Conservation (phyloP, 2,329 filamentous ascomycete species). For the Beauveria medogensis region DNA sequence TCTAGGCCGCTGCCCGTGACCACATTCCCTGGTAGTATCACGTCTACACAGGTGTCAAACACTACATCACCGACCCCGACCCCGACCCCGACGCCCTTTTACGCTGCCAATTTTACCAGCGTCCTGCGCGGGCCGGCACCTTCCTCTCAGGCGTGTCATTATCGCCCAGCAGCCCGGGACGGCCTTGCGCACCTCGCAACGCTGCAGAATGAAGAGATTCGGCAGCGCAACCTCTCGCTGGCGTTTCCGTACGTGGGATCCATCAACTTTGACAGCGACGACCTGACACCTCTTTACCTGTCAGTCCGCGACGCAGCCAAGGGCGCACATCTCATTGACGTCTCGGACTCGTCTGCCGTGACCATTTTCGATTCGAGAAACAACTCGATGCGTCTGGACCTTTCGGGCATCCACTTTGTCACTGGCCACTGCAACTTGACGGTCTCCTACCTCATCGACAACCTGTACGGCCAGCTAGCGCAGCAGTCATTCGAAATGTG, state of each 20-base stretch:
- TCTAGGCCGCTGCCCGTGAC: not conserved
- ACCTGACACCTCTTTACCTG: constrained; percentile 25
- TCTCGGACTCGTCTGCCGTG: constrained; percentile 25
- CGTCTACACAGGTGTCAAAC: not conserved
- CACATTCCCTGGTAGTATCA: not conserved
- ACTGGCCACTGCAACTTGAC: constrained; percentile 24
- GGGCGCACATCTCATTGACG: constrained; percentile 24
- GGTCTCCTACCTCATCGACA: constrained; percentile 24
- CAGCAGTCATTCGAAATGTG: constrained; percentile 24
- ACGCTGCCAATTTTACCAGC: constrained; percentile 6
- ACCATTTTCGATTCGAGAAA: constrained; percentile 24
- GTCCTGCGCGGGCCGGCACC: constrained; percentile 3
- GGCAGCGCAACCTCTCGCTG: constrained; percentile 23
- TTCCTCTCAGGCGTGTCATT: constrained; percentile 20
- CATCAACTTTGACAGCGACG: constrained; percentile 25
- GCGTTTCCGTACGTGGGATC: constrained; percentile 30
- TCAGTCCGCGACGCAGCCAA: constrained; percentile 23
- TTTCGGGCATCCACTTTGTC: constrained; percentile 26
- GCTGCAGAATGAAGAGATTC: constrained; percentile 24
- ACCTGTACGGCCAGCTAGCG: constrained; percentile 27
- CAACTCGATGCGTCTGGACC: constrained; percentile 26
- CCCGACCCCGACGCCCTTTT: not conserved
- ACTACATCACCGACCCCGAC: not conserved
- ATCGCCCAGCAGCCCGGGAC: constrained; percentile 18
- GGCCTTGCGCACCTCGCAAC: constrained; percentile 19